Evolutionary conservation across 2,329 filamentous ascomycete genomes (phyloP), one percentile per base, ranked within the genome.

Genomic region (Venturiaceae sp.): DNA sequence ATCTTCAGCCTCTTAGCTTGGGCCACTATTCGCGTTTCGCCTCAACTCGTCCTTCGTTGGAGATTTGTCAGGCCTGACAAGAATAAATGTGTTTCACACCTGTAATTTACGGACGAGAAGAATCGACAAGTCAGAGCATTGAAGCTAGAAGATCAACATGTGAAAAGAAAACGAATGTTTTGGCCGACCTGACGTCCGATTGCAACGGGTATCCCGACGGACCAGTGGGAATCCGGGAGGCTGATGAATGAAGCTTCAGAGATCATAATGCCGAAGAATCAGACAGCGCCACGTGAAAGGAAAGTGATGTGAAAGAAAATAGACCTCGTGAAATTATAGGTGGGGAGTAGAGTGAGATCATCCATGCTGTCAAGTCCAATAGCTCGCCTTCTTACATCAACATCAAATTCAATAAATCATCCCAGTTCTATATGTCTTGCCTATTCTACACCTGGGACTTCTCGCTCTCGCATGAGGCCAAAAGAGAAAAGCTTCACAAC

Each of bases 391-490:
- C 44, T 30, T 50, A 50, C 44, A 50, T 50, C 44, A 30, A 16
- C 44, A 30, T 50, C 23, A 50, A 50, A 28, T 30, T 50, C 44
- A 30, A 50, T 50, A 50, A 50, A 26, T 30, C 23, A 7, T 50
- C 44, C 44, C 44, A 28, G 6, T 50, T 50, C 44, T 50, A 50
- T 50, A 50, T 50, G 44, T 26, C 44, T 50, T 50, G 44, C 44
- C 44, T 50, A 30, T 23, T 50, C 44, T 50, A 50, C 44, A 50
- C 44, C 13, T 16, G 44, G 5, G 14, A n/a, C 23, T 50, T 19
- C 30, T 26, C 26, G 44, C 44, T 50, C 44, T n/a, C 14, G 44
- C 26, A 50, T 6, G 44, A 50, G 28, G 23, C 44, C 44, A 50
- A 50, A 30, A 30, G 13, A 50, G 30, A 50, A 30, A 13, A 50